A percentile compares a stretch with the other conserved stretches of the same genome.
Evolutionary conservation across 371 early-diverging fungal genomes (phyloP).

Genomic region (Lichtheimia ramosa): DNA sequence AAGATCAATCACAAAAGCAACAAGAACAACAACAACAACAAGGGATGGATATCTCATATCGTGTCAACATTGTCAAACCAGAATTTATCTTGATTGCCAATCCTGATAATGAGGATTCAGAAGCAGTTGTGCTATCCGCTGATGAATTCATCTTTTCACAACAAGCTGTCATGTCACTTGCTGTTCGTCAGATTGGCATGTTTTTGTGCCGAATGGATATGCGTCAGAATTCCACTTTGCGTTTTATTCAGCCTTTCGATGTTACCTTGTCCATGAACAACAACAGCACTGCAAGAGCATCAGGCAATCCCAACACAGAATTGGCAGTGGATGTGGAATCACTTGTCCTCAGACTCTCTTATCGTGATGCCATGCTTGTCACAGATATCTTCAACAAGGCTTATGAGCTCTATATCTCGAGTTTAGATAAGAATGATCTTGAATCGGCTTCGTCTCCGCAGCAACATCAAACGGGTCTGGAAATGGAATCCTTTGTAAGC

Average conservation of each 20-base stretch:
- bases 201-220: conserved; percentile 90
- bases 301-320: conserved; percentile 25
- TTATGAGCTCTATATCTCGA: conserved; percentile 52
- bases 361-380: conserved; percentile 84
- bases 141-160: conserved; percentile 78
- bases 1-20: not conserved
- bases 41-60: conserved; percentile 53
- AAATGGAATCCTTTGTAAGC: conserved; percentile 7
- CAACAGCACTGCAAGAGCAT: conserved; percentile 15
- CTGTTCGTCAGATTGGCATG: conserved; percentile 85
- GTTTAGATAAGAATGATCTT: conserved; percentile 4
- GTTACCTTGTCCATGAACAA: conserved; percentile 78
- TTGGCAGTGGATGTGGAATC: conserved; percentile 64
- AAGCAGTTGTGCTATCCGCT: conserved; percentile 86
- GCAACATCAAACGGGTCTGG: not conserved
- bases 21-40: conserved; percentile 9
- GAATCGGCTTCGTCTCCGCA: no score
- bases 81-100: conserved; percentile 90
- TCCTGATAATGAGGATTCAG: conserved; percentile 68
- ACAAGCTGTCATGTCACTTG: conserved; percentile 72
- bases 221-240: conserved; percentile 74
- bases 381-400: conserved; percentile 81
- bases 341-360: conserved; percentile 71
- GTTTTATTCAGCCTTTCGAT: conserved; percentile 90
- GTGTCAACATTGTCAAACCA: conserved; percentile 79